Conservation (phyloP, 2,329 filamentous ascomycete genomes). For the Endoconidiophora laricicola region DNA sequence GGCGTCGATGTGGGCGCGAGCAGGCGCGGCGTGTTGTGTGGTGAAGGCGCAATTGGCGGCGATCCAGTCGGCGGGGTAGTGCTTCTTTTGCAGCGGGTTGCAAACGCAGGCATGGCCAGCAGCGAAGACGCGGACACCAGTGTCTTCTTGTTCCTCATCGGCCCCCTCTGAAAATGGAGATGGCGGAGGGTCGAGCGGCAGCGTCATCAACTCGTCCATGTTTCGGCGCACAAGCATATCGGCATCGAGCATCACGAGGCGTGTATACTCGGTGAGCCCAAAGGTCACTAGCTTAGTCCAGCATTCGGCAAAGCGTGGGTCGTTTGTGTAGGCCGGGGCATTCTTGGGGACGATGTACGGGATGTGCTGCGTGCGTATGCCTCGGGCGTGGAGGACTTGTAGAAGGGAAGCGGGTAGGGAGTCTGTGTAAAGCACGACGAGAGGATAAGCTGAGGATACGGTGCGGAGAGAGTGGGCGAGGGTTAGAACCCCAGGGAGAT, state of each 20-base stretch:
- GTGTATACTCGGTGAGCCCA: conserved; percentile 55
- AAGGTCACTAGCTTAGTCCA: conserved; percentile 80
- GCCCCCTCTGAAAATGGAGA: conserved; percentile 13
- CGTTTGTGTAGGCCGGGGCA: conserved; percentile 52
- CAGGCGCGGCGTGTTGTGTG: conserved; percentile 30
- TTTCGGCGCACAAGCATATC: conserved; percentile 74
- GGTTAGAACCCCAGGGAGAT: conserved; percentile 68
- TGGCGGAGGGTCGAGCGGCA: conserved; percentile 43
- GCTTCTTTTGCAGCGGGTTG: conserved; percentile 60
- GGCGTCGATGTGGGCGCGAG: conserved; percentile 28
- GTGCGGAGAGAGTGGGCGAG: conserved; percentile 61
- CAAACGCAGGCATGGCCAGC: conserved; percentile 74
- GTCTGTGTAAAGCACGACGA: conserved; percentile 71
- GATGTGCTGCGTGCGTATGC: conserved; percentile 53
- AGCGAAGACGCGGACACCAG: conserved; percentile 48
- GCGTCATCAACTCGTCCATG: conserved; percentile 87
- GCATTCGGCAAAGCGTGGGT: conserved; percentile 76
- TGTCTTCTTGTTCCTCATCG: background rate
- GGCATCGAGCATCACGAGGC: conserved; percentile 70
- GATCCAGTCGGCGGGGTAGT: conserved; percentile 61
- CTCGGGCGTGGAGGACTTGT: conserved; percentile 48
- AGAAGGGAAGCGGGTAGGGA: conserved; percentile 53
- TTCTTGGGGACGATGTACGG: conserved; percentile 53
- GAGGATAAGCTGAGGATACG: conserved; percentile 51
- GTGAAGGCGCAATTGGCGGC: conserved; percentile 43